Conservation (phyloP, 768 basidiomycete species). For the Macrolepiota albuminosa region DNA sequence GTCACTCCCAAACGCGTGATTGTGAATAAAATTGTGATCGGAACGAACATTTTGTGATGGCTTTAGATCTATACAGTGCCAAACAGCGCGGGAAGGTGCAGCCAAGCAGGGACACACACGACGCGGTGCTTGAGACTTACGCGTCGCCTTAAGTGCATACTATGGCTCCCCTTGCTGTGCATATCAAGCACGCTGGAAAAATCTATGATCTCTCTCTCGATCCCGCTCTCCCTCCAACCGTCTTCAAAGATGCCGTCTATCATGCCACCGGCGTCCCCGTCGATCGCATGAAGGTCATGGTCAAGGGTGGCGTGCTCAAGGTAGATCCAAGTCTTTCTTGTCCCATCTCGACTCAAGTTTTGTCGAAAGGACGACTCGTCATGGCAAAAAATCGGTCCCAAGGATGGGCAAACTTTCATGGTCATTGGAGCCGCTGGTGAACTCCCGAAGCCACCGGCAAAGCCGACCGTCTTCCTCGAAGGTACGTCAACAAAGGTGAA, state of each 20-base stretch:
- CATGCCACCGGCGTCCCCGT: constrained; percentile 80
- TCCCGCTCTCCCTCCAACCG: constrained; percentile 57
- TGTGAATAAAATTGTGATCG: constrained; percentile 12
- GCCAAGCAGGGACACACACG: constrained; percentile 12
- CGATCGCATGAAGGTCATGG: constrained; percentile 96
- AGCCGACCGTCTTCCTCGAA: constrained; percentile 81
- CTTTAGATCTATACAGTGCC: constrained; percentile 13
- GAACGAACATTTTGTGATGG: constrained; percentile 5
- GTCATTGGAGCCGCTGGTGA: constrained; percentile 93
- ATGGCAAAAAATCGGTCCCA: constrained; percentile 80
- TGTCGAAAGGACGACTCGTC: constrained; percentile 72
- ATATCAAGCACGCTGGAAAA: constrained; percentile 90
- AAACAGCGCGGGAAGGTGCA: constrained; percentile 2
- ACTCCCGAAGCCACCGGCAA: constrained; percentile 81
- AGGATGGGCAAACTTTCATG: constrained; percentile 85
- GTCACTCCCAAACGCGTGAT: neutral
- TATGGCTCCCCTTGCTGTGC: constrained; percentile 71
- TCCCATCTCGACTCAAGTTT: neutral
- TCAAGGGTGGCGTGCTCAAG: constrained; percentile 89
- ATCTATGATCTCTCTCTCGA: constrained; percentile 67
- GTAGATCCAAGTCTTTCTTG: constrained; percentile 30
- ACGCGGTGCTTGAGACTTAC: constrained; percentile 13
- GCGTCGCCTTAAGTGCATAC: constrained; percentile 18
- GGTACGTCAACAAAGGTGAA: constrained; percentile 35
- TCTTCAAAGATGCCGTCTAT: constrained; percentile 83